Conservation (phyloP, 352 stramenopile species). For the Globisporangium nunn region DNA sequence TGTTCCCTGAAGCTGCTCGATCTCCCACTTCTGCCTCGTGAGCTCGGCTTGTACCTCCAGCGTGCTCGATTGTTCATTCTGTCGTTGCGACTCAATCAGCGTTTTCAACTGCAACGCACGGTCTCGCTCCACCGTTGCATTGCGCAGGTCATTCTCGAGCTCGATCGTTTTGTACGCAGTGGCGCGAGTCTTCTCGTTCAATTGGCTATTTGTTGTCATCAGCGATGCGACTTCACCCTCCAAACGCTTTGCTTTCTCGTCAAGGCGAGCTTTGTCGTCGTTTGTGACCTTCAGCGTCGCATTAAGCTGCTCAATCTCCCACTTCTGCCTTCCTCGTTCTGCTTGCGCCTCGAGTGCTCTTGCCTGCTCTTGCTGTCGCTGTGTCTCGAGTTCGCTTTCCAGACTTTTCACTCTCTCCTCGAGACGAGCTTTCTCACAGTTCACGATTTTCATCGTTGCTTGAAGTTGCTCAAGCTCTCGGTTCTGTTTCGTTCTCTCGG, state of each 20-base stretch:
- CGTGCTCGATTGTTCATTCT: slow-evolving; percentile 12
- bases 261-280: slow-evolving; percentile 33
- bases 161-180: slow-evolving; percentile 16
- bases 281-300: slow-evolving; percentile 23
- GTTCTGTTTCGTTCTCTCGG: neutral
- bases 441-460: neutral
- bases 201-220: slow-evolving; percentile 20
- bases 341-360: slow-evolving; percentile 11
- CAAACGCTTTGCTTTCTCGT: slow-evolving; percentile 17
- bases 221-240: slow-evolving; percentile 30
- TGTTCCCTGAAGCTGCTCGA: slow-evolving; percentile 33
- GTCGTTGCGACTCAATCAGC: slow-evolving; percentile 8
- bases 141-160: slow-evolving; percentile 11
- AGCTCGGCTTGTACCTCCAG: slow-evolving; percentile 11
- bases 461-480: neutral
- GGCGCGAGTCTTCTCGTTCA: slow-evolving; percentile 24
- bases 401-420: slow-evolving; percentile 23
- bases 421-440: slow-evolving; percentile 32
- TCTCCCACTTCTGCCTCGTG: slow-evolving; percentile 38
- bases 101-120: slow-evolving; percentile 7
- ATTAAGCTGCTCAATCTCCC: slow-evolving; percentile 45
- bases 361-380: slow-evolving; percentile 13
- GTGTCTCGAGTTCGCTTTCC: neutral
- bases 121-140: slow-evolving; percentile 13
- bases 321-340: slow-evolving; percentile 25